These are phyloP conservation scores for Remersonia thermophila DNA, from an alignment of 2,329 filamentous ascomycete genomes.

Conservation along the genomic window DNA sequence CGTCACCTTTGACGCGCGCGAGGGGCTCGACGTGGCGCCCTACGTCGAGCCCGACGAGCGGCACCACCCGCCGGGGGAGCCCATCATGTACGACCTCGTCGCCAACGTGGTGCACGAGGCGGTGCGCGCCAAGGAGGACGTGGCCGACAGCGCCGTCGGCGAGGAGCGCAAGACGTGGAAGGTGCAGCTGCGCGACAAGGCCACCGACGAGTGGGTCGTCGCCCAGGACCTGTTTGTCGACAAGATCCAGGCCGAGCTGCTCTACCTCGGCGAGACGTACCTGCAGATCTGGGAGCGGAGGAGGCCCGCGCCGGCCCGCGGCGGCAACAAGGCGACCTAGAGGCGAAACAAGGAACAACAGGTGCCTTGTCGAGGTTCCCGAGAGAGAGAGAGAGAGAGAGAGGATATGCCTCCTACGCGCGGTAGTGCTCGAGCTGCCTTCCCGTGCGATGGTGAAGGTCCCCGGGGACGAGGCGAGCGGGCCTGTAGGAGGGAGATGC, in stretches of 20 bases:
- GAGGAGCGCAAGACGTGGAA: slow-evolving; percentile 89
- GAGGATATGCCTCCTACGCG: slow-evolving; percentile 7
- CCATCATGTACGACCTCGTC: slow-evolving; percentile 88
- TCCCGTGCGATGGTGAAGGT: too few relatives aligned
- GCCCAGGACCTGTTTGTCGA: slow-evolving; percentile 92
- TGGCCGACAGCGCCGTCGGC: slow-evolving; percentile 61
- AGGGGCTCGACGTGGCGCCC: slow-evolving; percentile 66
- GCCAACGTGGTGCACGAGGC: slow-evolving; percentile 88
- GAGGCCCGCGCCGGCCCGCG: slow-evolving; percentile 29
- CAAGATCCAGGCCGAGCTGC: slow-evolving; percentile 71
- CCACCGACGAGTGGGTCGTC: slow-evolving; percentile 77
- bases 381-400: not conserved
- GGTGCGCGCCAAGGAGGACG: slow-evolving; percentile 64
- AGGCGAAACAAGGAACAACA: too few relatives aligned
- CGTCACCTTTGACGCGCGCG: slow-evolving; percentile 78
- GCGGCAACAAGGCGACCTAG: slow-evolving; percentile 21
- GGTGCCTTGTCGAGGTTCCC: too few relatives aligned
- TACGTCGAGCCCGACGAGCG: slow-evolving; percentile 77
- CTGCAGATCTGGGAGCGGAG: slow-evolving; percentile 92
- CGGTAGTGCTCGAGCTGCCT: too few relatives aligned
- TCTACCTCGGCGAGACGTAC: slow-evolving; percentile 91
- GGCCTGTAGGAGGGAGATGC: too few relatives aligned
- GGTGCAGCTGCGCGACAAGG: slow-evolving; percentile 74
- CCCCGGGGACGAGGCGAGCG: too few relatives aligned
- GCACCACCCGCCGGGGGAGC: slow-evolving; percentile 61